Percentiles rank a stretch among this genome's conserved stretches.
These are phyloP conservation scores for Trichoderma virens DNA, from an alignment of 495 filamentous ascomycete species.

Conservation along the genomic window DNA sequence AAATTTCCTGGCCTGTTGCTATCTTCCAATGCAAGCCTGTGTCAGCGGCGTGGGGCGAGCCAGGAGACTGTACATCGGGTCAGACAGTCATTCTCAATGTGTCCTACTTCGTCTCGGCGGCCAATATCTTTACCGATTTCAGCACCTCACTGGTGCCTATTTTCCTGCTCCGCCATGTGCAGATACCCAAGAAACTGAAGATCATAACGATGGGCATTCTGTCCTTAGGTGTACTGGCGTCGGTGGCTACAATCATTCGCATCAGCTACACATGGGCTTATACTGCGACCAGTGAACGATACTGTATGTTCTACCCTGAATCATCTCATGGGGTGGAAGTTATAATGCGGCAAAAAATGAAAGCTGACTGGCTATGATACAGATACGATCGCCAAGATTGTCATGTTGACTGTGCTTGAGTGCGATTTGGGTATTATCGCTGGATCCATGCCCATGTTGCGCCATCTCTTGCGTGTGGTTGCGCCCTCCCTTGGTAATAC, in stretches of 20 bases:
- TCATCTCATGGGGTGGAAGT: no score
- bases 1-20: background rate
- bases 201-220: background rate
- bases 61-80: background rate
- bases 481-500: background rate
- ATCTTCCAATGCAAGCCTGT: conserved; percentile 4
- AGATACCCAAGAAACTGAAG: background rate
- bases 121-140: conserved; percentile 5
- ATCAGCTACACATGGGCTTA: conserved; percentile 1
- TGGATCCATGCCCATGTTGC: conserved; percentile 16
- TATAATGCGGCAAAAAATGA: no score
- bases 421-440: conserved; percentile 19
- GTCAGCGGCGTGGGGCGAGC: background rate
- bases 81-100: background rate
- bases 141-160: background rate
- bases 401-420: conserved; percentile 20
- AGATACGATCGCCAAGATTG: conserved; percentile 13
- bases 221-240: background rate
- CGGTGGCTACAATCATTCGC: background rate
- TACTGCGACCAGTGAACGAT: background rate
- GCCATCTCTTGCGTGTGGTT: conserved; percentile 12
- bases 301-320: background rate
- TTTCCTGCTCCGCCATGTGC: background rate
- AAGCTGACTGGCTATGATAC: background rate
- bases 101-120: background rate